Conservation (phyloP, 106 monocot species). For the Narthecium ossifragum region DNA sequence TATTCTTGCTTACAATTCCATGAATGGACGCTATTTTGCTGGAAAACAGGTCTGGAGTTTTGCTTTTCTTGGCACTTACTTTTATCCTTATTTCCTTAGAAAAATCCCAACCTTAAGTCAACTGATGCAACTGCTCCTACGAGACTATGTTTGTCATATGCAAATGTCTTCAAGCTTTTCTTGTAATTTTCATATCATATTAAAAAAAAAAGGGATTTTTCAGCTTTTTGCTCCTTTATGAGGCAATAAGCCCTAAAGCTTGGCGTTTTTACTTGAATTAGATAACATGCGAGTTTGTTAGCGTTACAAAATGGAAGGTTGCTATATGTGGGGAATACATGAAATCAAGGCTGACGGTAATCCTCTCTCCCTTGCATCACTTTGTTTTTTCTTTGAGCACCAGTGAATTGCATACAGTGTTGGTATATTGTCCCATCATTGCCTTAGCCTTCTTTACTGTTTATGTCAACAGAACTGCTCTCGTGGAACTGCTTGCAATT, state of each 20-base stretch:
- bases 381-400: too few relatives aligned
- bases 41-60: constrained; percentile 77
- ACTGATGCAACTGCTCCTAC: too few relatives aligned
- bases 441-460: neutral
- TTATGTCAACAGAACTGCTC: constrained; percentile 68
- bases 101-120: too few relatives aligned
- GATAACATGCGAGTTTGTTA: constrained; percentile 87
- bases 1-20: constrained; percentile 67
- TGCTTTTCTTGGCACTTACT: too few relatives aligned
- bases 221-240: too few relatives aligned
- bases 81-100: too few relatives aligned
- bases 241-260: too few relatives aligned
- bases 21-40: constrained; percentile 91
- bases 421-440: neutral
- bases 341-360: constrained; percentile 91
- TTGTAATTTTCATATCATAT: too few relatives aligned
- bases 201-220: too few relatives aligned
- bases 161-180: too few relatives aligned
- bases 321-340: constrained; percentile 99
- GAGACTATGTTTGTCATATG: too few relatives aligned
- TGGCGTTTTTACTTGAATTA: constrained; percentile 11
- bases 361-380: neutral
- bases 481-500: constrained; percentile 90
- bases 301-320: constrained; percentile 87
- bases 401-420: too few relatives aligned